Evolutionary conservation across 2,329 filamentous ascomycete species (phyloP).

Genomic region (Ambrosiella cleistominuta): DNA sequence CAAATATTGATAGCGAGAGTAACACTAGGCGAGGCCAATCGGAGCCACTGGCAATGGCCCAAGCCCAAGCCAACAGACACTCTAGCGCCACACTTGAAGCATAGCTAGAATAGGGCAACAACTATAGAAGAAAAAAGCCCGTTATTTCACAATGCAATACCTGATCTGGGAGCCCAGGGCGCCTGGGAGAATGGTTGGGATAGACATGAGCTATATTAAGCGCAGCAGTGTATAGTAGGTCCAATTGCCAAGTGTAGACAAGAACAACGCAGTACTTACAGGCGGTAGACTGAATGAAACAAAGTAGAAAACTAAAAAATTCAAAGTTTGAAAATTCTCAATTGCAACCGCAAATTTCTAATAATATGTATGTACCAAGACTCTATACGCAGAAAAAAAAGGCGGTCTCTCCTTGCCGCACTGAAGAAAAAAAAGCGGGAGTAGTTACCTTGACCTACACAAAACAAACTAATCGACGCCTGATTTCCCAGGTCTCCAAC

Average conservation of each 20-base stretch:
- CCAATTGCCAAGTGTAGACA: no score
- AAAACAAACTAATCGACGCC: background rate
- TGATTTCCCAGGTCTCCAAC: slow-evolving; percentile 1
- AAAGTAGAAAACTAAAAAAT: no score
- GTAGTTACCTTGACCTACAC: background rate
- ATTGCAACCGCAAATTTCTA: no score
- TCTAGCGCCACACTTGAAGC: background rate
- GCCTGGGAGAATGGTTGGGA: no score
- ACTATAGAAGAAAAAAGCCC: background rate
- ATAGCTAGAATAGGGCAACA: background rate
- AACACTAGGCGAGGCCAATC: background rate
- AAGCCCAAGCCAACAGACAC: background rate
- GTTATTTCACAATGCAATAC: background rate
- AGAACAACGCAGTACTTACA: no score
- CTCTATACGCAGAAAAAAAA: background rate
- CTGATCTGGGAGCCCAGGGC: no score
- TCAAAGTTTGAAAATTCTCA: no score
- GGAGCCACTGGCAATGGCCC: background rate
- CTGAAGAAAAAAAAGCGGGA: background rate
- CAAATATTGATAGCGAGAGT: slow-evolving; percentile 3
- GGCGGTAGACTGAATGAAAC: no score
- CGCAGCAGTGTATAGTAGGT: no score
- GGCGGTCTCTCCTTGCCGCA: background rate
- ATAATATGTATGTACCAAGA: background rate
- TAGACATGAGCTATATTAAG: no score